A percentile compares a stretch with the other conserved stretches of the same genome.
These are phyloP conservation scores for Spergularia bocconei DNA, from an alignment of 148 eudicot species.

Conservation along the genomic window DNA sequence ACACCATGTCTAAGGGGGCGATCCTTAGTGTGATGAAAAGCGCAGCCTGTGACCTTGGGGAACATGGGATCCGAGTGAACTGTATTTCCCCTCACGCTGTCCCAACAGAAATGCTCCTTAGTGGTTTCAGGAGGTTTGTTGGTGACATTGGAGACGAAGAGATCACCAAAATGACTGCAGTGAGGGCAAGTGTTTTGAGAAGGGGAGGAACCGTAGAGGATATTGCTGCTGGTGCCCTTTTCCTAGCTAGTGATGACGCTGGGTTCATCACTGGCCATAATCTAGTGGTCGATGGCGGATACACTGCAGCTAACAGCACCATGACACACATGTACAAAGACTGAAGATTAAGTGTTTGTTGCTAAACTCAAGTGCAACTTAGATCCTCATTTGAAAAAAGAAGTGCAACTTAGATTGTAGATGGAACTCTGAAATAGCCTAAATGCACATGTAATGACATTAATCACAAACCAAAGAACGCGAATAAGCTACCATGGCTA, in stretches of 20 bases:
- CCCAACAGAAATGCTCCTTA: constrained; percentile 67
- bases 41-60: constrained; percentile 67
- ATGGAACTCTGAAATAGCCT: too few species aligned
- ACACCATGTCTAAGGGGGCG: constrained; percentile 74
- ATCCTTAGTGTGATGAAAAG: constrained; percentile 59
- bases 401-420: too few species aligned
- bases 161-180: constrained; percentile 42
- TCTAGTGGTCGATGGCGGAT: constrained; percentile 74
- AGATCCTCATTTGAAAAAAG: background rate
- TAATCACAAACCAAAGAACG: too few species aligned
- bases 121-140: constrained; percentile 32
- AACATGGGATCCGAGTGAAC: constrained; percentile 72
- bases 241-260: constrained; percentile 55
- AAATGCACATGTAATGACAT: too few species aligned
- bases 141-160: constrained; percentile 40
- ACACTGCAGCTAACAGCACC: constrained; percentile 39
- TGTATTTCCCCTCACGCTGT: constrained; percentile 85
- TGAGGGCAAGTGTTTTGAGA: constrained; percentile 47
- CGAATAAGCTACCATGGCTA: too few species aligned
- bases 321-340: constrained; percentile 47
- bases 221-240: constrained; percentile 55
- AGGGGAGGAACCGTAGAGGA: constrained; percentile 36
- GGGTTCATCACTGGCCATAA: constrained; percentile 69
- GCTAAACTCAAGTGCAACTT: background rate
- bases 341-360: constrained; percentile 9